Conservation (phyloP, 345 rosid genomes). For the Linum usitatissimum region DNA sequence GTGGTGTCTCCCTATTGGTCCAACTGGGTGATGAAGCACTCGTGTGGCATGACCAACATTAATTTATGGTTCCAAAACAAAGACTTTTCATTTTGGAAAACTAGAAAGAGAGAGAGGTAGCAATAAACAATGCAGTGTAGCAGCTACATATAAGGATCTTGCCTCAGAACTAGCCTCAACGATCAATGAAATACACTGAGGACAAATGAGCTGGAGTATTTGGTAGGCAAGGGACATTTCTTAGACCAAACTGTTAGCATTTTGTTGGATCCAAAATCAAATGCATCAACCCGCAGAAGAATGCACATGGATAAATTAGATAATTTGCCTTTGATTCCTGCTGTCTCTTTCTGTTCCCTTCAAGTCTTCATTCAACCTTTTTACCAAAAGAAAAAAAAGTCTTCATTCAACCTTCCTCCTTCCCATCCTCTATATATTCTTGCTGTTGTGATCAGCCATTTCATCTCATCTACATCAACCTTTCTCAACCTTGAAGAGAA, state of each 20-base stretch:
- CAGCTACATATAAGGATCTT: not conserved
- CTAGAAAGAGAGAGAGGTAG: too few species aligned
- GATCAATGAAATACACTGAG: not conserved
- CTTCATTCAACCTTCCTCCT: not conserved
- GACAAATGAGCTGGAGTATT: not conserved
- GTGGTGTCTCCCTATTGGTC: too few species aligned
- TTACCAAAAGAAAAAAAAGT: too few species aligned
- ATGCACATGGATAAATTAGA: not conserved
- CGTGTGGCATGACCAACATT: too few species aligned
- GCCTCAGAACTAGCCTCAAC: not conserved
- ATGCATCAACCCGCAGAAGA: not conserved
- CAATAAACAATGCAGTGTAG: too few species aligned
- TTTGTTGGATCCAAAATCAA: not conserved
- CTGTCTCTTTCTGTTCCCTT: not conserved
- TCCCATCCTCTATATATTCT: not conserved
- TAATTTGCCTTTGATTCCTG: not conserved
- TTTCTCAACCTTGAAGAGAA: not conserved
- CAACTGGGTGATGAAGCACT: too few species aligned
- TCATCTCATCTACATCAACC: not conserved
- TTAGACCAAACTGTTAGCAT: not conserved
- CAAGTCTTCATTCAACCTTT: not conserved
- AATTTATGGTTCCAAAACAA: too few species aligned
- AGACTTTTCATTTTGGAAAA: too few species aligned
- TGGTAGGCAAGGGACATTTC: not conserved
- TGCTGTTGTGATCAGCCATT: not conserved